Conservation (phyloP, 2,329 filamentous ascomycete genomes). For the Diplodia scrobiculata region DNA sequence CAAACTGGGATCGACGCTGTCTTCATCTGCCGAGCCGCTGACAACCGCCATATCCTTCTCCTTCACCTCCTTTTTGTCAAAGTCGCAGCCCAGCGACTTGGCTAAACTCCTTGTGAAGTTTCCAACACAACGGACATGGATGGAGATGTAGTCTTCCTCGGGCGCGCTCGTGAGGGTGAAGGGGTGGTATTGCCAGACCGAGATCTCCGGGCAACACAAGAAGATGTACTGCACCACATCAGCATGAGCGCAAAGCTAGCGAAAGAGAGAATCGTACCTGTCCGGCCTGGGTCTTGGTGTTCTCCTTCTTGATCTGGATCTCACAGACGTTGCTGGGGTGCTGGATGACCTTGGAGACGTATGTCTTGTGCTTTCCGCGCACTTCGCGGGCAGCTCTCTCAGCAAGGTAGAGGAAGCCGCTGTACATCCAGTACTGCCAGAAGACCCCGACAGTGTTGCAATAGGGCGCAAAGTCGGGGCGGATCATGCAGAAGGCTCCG, state of each 20-base stretch:
- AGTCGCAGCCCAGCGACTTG: conserved; percentile 72
- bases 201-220: conserved; percentile 82
- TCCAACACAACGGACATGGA: conserved; percentile 80
- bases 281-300: conserved; percentile 77
- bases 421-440: conserved; percentile 88
- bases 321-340: conserved; percentile 87
- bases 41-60: conserved; percentile 65
- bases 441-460: conserved; percentile 78
- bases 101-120: conserved; percentile 76
- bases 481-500: conserved; percentile 88
- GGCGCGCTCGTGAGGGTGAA: conserved; percentile 85
- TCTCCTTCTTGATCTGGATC: conserved; percentile 88
- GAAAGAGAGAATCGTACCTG: conserved; percentile 46
- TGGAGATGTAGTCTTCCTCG: conserved; percentile 86
- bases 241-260: neutral
- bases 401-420: conserved; percentile 76
- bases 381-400: conserved; percentile 78
- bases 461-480: conserved; percentile 77
- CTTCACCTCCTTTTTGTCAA: conserved; percentile 51
- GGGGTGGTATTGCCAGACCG: conserved; percentile 85
- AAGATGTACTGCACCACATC: conserved; percentile 69
- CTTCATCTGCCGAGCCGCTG: conserved; percentile 62
- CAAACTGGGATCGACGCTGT: conserved; percentile 68
- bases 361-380: conserved; percentile 78
- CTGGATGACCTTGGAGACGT: conserved; percentile 85